Conservation (phyloP, 2,329 filamentous ascomycete species). For the Biscogniauxia marginata region DNA sequence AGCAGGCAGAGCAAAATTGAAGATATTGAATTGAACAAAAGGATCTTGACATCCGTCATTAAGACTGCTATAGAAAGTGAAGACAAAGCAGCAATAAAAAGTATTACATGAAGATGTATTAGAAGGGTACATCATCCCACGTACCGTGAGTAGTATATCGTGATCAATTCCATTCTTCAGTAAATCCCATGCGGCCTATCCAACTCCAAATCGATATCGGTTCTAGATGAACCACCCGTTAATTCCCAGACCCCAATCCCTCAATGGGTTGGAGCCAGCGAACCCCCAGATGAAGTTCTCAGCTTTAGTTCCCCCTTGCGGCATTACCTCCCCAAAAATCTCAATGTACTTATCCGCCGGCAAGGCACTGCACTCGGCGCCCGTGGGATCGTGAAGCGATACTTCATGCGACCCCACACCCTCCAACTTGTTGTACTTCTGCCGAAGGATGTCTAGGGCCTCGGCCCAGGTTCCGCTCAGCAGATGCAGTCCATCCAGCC, state of each 20-base stretch:
- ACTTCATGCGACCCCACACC: not conserved
- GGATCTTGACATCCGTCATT: too few relatives aligned
- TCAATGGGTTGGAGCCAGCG: not conserved
- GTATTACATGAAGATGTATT: too few relatives aligned
- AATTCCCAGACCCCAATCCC: not conserved
- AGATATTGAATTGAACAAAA: too few relatives aligned
- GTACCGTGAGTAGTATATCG: too few relatives aligned
- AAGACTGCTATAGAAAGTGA: too few relatives aligned
- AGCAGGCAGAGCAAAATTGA: too few relatives aligned
- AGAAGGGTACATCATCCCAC: too few relatives aligned
- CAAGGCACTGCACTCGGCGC: not conserved
- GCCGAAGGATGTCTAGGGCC: conserved; percentile 4
- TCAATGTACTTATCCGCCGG: not conserved
- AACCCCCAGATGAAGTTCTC: not conserved
- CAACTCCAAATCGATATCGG: too few relatives aligned
- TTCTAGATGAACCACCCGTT: not conserved
- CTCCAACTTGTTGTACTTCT: not conserved
- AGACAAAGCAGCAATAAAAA: too few relatives aligned
- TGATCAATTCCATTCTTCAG: too few relatives aligned
- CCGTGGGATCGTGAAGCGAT: not conserved
- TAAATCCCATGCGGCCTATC: too few relatives aligned
- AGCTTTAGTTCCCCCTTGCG: not conserved
- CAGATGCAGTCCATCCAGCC: not conserved
- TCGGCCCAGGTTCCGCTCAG: conserved; percentile 2
- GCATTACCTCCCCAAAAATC: not conserved